Conservation (phyloP, 257 asterid genomes). For the Solanum pimpinellifolium region DNA sequence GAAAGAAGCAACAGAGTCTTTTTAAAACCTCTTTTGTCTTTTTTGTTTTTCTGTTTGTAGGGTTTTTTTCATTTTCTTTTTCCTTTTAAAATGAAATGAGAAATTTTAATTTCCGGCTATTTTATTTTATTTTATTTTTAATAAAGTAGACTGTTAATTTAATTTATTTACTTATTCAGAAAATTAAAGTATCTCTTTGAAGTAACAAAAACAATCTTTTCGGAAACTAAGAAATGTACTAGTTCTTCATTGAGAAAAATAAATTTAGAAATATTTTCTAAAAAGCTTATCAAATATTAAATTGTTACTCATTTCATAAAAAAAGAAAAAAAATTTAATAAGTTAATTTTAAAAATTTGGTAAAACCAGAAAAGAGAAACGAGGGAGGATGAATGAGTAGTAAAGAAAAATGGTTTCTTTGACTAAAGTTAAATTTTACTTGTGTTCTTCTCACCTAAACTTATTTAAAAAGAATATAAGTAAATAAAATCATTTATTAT, state of each 20-base stretch:
- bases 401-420: neutral
- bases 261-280: neutral
- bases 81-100: neutral
- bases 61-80: neutral
- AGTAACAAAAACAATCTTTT: neutral
- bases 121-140: no score
- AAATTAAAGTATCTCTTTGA: neutral
- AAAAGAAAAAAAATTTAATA: rapidly evolving
- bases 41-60: neutral
- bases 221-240: neutral
- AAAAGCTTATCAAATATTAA: neutral
- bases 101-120: neutral
- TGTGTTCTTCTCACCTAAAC: neutral
- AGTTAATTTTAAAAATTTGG: neutral
- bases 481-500: neutral
- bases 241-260: neutral
- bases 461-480: neutral
- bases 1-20: neutral
- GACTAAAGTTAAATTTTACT: neutral
- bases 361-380: neutral
- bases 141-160: neutral
- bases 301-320: neutral
- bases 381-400: neutral
- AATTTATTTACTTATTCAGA: neutral
- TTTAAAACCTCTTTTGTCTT: neutral